Evolutionary conservation across 441 rosid genomes (phyloP).

Genomic region (Pelargonium cotyledonis): DNA sequence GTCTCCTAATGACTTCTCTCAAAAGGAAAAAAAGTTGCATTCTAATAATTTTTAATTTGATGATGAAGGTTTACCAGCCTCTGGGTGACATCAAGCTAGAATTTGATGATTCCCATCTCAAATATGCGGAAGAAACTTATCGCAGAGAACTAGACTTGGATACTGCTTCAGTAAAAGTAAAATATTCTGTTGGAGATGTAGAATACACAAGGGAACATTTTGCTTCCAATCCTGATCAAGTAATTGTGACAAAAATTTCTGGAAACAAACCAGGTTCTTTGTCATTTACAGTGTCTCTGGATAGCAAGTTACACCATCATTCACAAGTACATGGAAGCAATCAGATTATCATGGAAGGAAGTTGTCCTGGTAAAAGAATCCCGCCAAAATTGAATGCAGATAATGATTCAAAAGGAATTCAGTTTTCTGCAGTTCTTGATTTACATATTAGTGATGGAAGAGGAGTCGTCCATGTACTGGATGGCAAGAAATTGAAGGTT

Average conservation of each 20-base stretch:
- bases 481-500: slow-evolving; percentile 17
- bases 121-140: slow-evolving; percentile 17
- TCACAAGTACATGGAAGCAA: slow-evolving; percentile 12
- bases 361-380: slow-evolving; percentile 21
- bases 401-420: slow-evolving; percentile 21
- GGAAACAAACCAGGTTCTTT: slow-evolving; percentile 18
- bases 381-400: slow-evolving; percentile 13
- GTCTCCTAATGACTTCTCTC: background rate
- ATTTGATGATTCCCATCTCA: slow-evolving; percentile 19
- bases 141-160: slow-evolving; percentile 25
- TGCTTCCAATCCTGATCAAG: slow-evolving; percentile 26
- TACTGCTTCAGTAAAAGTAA: slow-evolving; percentile 21
- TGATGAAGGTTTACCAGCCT: slow-evolving; percentile 25
- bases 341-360: slow-evolving; percentile 24
- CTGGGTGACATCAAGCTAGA: slow-evolving; percentile 23
- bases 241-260: slow-evolving; percentile 19
- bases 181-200: slow-evolving; percentile 17
- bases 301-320: slow-evolving; percentile 22
- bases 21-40: background rate
- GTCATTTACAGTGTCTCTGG: slow-evolving; percentile 20
- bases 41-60: slow-evolving; percentile 5
- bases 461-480: background rate
- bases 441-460: slow-evolving; percentile 16
- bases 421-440: slow-evolving; percentile 21
- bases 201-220: slow-evolving; percentile 23